Conservation (phyloP, 495 filamentous ascomycete species). For the Glonium stellatum region DNA sequence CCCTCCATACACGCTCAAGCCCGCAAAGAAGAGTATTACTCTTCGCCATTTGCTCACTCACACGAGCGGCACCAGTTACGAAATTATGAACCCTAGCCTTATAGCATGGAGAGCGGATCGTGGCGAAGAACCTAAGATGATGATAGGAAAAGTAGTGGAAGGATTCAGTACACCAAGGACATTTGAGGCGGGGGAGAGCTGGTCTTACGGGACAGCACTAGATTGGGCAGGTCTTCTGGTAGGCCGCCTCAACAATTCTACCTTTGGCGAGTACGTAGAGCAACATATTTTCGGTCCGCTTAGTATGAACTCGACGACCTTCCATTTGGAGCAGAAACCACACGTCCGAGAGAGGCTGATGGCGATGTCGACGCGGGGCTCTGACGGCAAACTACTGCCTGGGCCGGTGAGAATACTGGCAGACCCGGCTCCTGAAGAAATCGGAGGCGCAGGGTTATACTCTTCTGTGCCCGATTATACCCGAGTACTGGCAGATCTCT, state of each 20-base stretch:
- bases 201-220: conserved; percentile 45
- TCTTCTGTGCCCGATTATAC: conserved; percentile 18
- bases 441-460: conserved; percentile 19
- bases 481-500: conserved; percentile 20
- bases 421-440: conserved; percentile 1
- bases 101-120: conserved; percentile 10
- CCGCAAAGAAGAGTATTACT: conserved; percentile 13
- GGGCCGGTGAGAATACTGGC: conserved; percentile 1
- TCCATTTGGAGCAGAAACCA: conserved; percentile 4
- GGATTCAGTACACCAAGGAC: conserved; percentile 37
- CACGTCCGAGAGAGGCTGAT: conserved; percentile 16
- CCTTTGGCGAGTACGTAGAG: conserved; percentile 23
- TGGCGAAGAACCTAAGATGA: conserved; percentile 9
- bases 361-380: background rate
- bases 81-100: conserved; percentile 34
- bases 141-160: conserved; percentile 21
- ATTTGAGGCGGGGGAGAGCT: conserved; percentile 46
- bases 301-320: conserved; percentile 23
- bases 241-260: conserved; percentile 32
- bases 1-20: background rate
- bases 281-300: conserved; percentile 26
- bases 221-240: conserved; percentile 49
- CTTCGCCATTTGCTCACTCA: conserved; percentile 42
- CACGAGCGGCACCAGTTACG: conserved; percentile 44
- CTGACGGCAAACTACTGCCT: conserved; percentile 8